Conservation (phyloP, 192 early-diverging fungal genomes). For the Rhizoclosmatium sp. region DNA sequence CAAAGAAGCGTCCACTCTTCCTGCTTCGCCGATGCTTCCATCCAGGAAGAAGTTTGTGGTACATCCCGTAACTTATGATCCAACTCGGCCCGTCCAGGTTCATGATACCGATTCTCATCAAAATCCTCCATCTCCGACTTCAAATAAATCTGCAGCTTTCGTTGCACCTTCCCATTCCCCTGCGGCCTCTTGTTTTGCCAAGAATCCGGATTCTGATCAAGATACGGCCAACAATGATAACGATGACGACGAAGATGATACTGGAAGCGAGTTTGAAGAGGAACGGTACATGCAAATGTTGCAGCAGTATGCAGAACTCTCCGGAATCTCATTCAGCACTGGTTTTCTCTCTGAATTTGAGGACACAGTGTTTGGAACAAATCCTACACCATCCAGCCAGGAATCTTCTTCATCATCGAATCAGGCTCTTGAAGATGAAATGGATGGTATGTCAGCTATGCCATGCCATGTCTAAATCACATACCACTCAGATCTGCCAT, state of each 20-base stretch:
- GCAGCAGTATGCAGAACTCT: slow-evolving; percentile 25
- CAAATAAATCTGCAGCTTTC: not conserved
- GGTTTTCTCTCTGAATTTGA: slow-evolving; percentile 12
- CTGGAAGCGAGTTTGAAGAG: slow-evolving; percentile 4
- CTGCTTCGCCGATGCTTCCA: not conserved
- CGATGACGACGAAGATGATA: not conserved
- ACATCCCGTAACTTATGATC: slow-evolving; percentile 28
- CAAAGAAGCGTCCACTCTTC: not conserved
- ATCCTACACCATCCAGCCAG: not conserved
- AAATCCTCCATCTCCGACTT: not conserved
- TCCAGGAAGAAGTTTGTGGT: not conserved
- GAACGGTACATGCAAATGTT: slow-evolving; percentile 22
- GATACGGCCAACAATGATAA: not conserved
- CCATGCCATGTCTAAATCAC: too few species aligned
- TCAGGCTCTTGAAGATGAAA: not conserved
- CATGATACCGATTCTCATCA: not conserved
- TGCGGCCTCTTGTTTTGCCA: not conserved
- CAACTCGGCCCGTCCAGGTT: slow-evolving; percentile 1
- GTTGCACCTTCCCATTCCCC: not conserved
- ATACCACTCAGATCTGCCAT: not conserved
- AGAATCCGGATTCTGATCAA: slow-evolving; percentile 8
- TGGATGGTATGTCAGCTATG: not conserved
- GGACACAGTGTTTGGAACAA: not conserved
- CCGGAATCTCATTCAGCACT: slow-evolving; percentile 22
- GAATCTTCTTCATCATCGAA: not conserved